Conservation (phyloP, 208 protist genomes). For the Acanthamoeba healyi region DNA sequence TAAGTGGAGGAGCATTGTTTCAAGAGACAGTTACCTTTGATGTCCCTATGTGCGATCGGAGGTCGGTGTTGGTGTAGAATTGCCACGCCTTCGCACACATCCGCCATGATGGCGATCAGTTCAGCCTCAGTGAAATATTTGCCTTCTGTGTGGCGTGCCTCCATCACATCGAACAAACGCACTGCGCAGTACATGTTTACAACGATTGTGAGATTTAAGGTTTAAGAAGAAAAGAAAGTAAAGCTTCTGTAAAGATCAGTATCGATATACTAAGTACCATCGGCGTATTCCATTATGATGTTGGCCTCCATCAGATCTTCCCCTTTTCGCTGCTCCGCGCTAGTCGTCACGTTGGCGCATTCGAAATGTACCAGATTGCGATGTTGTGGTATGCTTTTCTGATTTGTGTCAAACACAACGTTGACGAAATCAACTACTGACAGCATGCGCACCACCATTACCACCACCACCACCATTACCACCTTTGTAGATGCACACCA, state of each 20-base stretch:
- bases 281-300: constrained; percentile 71
- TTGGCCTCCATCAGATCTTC: constrained; percentile 70
- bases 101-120: constrained; percentile 47
- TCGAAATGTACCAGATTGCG: constrained; percentile 65
- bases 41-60: constrained; percentile 53
- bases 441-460: too few species aligned
- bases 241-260: too few species aligned
- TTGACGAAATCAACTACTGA: too few species aligned
- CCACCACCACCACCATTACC: too few species aligned
- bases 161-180: constrained; percentile 67
- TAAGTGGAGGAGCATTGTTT: too few species aligned
- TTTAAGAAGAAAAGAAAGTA: too few species aligned
- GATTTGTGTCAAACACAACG: background rate
- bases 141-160: constrained; percentile 59
- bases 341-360: constrained; percentile 53
- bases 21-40: constrained; percentile 10
- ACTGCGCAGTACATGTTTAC: too few species aligned
- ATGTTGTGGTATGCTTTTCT: constrained; percentile 68
- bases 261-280: too few species aligned
- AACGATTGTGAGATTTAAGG: too few species aligned
- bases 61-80: constrained; percentile 65
- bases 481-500: too few species aligned
- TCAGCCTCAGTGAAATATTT: constrained; percentile 59
- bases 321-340: constrained; percentile 16
- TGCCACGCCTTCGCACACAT: constrained; percentile 53